Evolutionary conservation across 2,329 filamentous ascomycete species (phyloP).

Genomic region (Diplodia sapinea): DNA sequence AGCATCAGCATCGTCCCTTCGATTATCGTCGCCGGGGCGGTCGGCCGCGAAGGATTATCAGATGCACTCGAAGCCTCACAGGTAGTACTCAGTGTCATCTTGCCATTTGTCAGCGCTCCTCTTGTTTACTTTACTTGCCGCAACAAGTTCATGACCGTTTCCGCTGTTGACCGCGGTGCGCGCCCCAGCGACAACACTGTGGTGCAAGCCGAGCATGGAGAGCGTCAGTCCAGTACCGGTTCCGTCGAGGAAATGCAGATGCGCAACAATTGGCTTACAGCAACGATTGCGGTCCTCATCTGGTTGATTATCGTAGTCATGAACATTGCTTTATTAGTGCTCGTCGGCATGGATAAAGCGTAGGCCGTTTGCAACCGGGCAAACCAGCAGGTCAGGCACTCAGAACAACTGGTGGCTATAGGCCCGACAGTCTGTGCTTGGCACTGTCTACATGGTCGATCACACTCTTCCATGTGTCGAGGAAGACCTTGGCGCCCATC

Average conservation of each 20-base stretch:
- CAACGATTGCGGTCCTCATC: conserved; percentile 64
- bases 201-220: conserved; percentile 27
- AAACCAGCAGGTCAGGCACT: not conserved
- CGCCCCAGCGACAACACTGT: not conserved
- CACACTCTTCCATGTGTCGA: not conserved
- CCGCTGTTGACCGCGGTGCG: conserved; percentile 35
- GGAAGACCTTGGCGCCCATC: not conserved
- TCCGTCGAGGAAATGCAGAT: conserved; percentile 59
- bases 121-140: conserved; percentile 85
- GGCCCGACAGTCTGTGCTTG: not conserved
- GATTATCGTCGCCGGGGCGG: conserved; percentile 81
- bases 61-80: conserved; percentile 76
- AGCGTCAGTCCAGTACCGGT: conserved; percentile 28
- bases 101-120: conserved; percentile 83
- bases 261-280: conserved; percentile 73
- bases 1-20: conserved; percentile 80
- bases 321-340: conserved; percentile 77
- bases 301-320: conserved; percentile 78
- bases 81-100: conserved; percentile 76
- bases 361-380: not conserved
- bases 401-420: not conserved
- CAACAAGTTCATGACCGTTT: conserved; percentile 78
- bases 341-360: conserved; percentile 61
- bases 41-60: conserved; percentile 73
- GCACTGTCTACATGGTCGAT: not conserved